Evolutionary conservation across 1,284 basidiomycete species (phyloP).

Genomic region (Cryptococcus maquisensis): DNA sequence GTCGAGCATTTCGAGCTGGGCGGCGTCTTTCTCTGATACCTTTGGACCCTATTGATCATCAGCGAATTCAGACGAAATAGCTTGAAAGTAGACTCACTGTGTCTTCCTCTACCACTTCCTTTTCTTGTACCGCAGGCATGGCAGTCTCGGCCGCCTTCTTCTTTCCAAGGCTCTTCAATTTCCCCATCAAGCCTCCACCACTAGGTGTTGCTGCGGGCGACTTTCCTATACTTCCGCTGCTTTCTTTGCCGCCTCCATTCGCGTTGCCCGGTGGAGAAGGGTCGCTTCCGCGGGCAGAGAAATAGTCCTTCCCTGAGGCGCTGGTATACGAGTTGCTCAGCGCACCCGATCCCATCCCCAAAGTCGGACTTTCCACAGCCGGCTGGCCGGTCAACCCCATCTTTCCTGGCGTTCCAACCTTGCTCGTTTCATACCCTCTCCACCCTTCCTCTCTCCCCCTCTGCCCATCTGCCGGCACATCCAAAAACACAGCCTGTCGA

Average conservation of each 20-base stretch:
- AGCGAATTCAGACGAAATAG: not conserved
- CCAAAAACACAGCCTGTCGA: constrained; percentile 51
- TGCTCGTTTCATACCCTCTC: too few species aligned
- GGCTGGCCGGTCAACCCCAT: too few species aligned
- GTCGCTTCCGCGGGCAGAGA: constrained; percentile 26
- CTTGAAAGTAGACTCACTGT: constrained; percentile 16
- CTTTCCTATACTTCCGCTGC: too few species aligned
- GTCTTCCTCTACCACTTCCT: constrained; percentile 27
- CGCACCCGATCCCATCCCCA: too few species aligned
- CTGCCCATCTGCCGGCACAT: constrained; percentile 12
- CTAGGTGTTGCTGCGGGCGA: constrained; percentile 53
- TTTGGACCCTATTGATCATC: constrained; percentile 24
- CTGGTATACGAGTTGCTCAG: too few species aligned
- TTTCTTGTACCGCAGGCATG: constrained; percentile 38
- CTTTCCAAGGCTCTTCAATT: constrained; percentile 68
- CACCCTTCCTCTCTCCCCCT: too few species aligned
- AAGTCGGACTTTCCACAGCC: too few species aligned
- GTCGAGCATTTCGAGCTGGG: constrained; percentile 56
- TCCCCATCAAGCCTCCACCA: constrained; percentile 63
- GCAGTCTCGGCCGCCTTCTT: constrained; percentile 52
- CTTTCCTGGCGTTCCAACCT: too few species aligned
- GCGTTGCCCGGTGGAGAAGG: constrained; percentile 14
- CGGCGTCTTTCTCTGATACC: constrained; percentile 39
- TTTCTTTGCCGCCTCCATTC: constrained; percentile 9
- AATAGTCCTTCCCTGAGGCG: constrained; percentile 37